Conservation (phyloP, 2,329 filamentous ascomycete genomes). For the Calonectria honghensis region DNA sequence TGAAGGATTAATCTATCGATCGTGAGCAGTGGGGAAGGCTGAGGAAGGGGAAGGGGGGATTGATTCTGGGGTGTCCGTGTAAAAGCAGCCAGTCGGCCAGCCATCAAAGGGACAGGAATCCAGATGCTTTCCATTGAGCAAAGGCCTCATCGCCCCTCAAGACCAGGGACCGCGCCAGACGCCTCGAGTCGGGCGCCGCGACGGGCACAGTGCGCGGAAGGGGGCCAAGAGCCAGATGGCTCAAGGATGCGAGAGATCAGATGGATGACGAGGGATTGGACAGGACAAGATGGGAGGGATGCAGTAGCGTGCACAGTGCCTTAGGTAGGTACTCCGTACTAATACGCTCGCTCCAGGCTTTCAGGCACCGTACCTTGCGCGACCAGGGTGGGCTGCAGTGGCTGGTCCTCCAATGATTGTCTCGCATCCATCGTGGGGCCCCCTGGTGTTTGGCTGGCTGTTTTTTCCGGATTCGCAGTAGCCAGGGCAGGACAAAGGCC, state of each 20-base stretch:
- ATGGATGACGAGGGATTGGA: slow-evolving; percentile 36
- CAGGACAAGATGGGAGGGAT: slow-evolving; percentile 31
- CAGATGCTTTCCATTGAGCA: slow-evolving; percentile 15
- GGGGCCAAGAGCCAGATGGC: slow-evolving; percentile 23
- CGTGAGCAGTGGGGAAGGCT: slow-evolving; percentile 32
- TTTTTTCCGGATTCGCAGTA: slow-evolving; percentile 32
- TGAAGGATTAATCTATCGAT: slow-evolving; percentile 40
- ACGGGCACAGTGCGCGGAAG: slow-evolving; percentile 33
- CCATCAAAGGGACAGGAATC: slow-evolving; percentile 6
- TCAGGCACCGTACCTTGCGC: slow-evolving; percentile 26
- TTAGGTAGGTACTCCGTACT: slow-evolving; percentile 12
- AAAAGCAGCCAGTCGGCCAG: not conserved
- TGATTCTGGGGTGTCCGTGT: slow-evolving; percentile 26
- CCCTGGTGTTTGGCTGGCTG: slow-evolving; percentile 25
- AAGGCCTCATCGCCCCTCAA: not conserved
- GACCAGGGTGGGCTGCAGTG: slow-evolving; percentile 26
- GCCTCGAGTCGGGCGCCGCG: slow-evolving; percentile 10
- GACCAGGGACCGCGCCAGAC: slow-evolving; percentile 1
- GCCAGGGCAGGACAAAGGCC: slow-evolving; percentile 25
- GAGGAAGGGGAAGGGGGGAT: slow-evolving; percentile 20
- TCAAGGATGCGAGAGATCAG: slow-evolving; percentile 36
- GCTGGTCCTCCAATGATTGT: slow-evolving; percentile 32
- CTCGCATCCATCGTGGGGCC: slow-evolving; percentile 34
- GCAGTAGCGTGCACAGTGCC: slow-evolving; percentile 17
- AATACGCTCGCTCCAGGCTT: slow-evolving; percentile 8